Conservation (phyloP, 768 basidiomycete genomes). For the Mycena alexandri region DNA sequence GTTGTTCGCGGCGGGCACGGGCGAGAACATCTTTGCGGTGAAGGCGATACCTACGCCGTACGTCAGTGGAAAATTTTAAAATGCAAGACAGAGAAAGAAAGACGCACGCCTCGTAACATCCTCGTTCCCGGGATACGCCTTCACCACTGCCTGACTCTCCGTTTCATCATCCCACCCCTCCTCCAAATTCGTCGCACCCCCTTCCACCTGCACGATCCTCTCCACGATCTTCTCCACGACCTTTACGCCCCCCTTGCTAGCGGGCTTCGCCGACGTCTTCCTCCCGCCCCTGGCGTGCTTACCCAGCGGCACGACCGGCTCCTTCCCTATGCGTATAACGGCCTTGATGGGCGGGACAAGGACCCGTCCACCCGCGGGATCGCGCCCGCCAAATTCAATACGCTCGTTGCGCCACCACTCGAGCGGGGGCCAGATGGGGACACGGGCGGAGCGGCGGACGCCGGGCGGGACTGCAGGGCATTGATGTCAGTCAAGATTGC, state of each 20-base stretch:
- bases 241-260: background rate
- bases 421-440: slow-evolving; percentile 74
- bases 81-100: slow-evolving; percentile 3
- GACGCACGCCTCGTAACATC: slow-evolving; percentile 81
- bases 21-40: slow-evolving; percentile 76
- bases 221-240: slow-evolving; percentile 40
- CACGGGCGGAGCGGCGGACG: slow-evolving; percentile 78
- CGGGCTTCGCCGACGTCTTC: slow-evolving; percentile 6
- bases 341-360: slow-evolving; percentile 80
- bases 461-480: slow-evolving; percentile 55
- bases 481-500: too few species aligned
- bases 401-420: slow-evolving; percentile 96
- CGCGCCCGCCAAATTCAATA: slow-evolving; percentile 78
- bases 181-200: slow-evolving; percentile 60
- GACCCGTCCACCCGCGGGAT: slow-evolving; percentile 56
- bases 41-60: slow-evolving; percentile 77
- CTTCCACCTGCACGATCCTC: slow-evolving; percentile 50
- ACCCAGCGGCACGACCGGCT: slow-evolving; percentile 33
- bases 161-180: slow-evolving; percentile 93
- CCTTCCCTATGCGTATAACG: slow-evolving; percentile 66
- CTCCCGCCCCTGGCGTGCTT: slow-evolving; percentile 42
- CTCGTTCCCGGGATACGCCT: slow-evolving; percentile 71
- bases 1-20: slow-evolving; percentile 68
- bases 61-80: slow-evolving; percentile 12
- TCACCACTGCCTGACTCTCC: slow-evolving; percentile 70